A percentile compares a stretch with the other conserved stretches of the same genome.
These are phyloP conservation scores for Penicillium sp. DNA, from an alignment of 2,329 filamentous ascomycete genomes.

Conservation along the genomic window DNA sequence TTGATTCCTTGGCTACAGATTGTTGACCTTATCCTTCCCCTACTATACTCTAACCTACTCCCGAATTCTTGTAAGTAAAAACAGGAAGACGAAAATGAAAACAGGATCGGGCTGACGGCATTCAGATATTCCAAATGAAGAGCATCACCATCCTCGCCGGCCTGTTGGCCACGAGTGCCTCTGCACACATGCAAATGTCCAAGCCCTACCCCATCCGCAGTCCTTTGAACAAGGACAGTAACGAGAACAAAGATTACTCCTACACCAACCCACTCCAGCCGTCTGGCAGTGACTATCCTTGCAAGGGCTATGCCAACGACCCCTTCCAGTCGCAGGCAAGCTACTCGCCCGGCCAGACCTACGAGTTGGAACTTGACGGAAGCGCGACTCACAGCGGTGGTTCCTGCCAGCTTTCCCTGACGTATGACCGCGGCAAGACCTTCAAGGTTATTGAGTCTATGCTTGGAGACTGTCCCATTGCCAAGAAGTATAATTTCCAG, in stretches of 20 bases:
- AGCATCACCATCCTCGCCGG: conserved; percentile 32
- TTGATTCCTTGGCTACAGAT: conserved; percentile 16
- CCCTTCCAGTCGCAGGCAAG: conserved; percentile 60
- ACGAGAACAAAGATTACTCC: conserved; percentile 65
- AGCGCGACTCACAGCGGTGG: conserved; percentile 69
- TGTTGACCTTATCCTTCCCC: conserved; percentile 9
- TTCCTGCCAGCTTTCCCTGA: conserved; percentile 75
- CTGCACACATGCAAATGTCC: conserved; percentile 60
- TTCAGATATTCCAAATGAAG: conserved; percentile 37
- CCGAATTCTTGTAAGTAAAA: neutral
- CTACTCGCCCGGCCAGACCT: conserved; percentile 64
- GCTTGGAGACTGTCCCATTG: conserved; percentile 59
- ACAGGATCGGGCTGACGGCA: neutral
- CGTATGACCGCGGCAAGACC: conserved; percentile 69
- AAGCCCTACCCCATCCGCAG: conserved; percentile 59
- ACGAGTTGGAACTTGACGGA: conserved; percentile 67
- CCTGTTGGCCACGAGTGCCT: conserved; percentile 39
- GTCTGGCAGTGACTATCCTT: conserved; percentile 69
- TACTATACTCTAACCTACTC: neutral
- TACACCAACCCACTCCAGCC: conserved; percentile 69
- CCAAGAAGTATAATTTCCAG: conserved; percentile 64
- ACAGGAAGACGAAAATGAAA: neutral
- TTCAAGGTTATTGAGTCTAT: conserved; percentile 72
- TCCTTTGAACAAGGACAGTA: conserved; percentile 52
- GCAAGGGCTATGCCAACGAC: conserved; percentile 68